phyloP scores from a whole-genome alignment of 1,284 basidiomycete species.

The Moesziomyces sp. region DNA sequence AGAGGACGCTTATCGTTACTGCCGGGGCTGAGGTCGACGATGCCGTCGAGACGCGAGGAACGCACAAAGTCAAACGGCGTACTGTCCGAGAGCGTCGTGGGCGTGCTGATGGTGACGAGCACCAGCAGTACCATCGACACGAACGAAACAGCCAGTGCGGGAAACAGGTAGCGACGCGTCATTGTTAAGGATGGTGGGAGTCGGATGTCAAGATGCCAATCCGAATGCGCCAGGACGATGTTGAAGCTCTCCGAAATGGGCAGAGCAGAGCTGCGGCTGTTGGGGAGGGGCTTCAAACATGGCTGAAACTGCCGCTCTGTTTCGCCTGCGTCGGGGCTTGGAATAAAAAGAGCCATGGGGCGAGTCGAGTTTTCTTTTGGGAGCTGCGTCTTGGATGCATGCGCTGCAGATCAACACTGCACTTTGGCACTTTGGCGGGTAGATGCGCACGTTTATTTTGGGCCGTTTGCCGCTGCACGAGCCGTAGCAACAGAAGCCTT shows the following conservation, averaged over 20 bases:
- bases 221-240: too few relatives aligned
- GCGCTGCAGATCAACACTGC: background rate
- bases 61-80: conserved; percentile 48
- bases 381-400: too few relatives aligned
- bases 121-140: conserved; percentile 28
- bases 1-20: conserved; percentile 23
- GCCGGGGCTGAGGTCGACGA: conserved; percentile 16
- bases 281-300: too few relatives aligned
- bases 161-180: conserved; percentile 24
- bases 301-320: too few relatives aligned
- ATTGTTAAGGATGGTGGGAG: conserved; percentile 8
- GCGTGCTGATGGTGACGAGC: conserved; percentile 42
- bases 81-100: conserved; percentile 38
- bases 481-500: background rate
- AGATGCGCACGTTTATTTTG: background rate
- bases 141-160: conserved; percentile 17
- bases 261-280: too few relatives aligned
- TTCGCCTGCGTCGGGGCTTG: too few relatives aligned
- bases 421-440: background rate
- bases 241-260: too few relatives aligned
- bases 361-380: too few relatives aligned
- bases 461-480: background rate
- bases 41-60: conserved; percentile 13
- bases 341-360: too few relatives aligned
- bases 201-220: background rate